Evolutionary conservation across 108 stramenopile genomes (phyloP).

Genomic region (Parmales sp.): DNA sequence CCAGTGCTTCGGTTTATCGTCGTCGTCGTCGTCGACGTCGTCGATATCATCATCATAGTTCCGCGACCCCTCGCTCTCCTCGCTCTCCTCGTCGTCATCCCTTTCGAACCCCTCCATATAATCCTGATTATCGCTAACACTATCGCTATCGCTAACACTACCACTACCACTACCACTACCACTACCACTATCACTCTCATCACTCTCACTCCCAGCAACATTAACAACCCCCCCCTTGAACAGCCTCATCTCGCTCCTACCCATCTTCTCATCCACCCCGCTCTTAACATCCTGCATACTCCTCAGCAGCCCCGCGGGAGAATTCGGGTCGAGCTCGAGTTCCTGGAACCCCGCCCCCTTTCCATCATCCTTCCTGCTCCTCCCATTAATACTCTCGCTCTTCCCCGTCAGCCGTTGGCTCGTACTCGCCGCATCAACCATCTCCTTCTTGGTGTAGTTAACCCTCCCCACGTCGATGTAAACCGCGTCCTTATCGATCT

Average conservation of each 20-base stretch:
- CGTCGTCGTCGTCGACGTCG: constrained; percentile 10
- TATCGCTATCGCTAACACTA: no score
- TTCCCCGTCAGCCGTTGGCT: no score
- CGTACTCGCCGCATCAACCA: constrained; percentile 37
- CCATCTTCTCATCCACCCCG: constrained; percentile 78
- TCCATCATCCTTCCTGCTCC: constrained; percentile 35
- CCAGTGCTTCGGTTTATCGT: constrained; percentile 26
- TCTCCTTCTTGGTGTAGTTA: constrained; percentile 75
- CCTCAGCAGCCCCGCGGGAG: constrained; percentile 61
- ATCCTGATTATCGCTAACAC: constrained; percentile 9
- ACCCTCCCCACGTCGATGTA: constrained; percentile 89
- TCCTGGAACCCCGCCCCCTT: constrained; percentile 18
- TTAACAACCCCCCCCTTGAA: constrained; percentile 68
- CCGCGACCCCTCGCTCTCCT: constrained; percentile 19
- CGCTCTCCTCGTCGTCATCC: constrained; percentile 28
- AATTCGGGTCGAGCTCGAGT: constrained; percentile 30
- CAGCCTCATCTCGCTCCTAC: constrained; percentile 55
- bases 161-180: not conserved
- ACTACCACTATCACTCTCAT: constrained; percentile 2
- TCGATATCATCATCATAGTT: constrained; percentile 27
- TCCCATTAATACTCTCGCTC: not conserved
- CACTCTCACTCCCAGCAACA: constrained; percentile 27
- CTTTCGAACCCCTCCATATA: constrained; percentile 20
- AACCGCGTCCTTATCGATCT: constrained; percentile 88
- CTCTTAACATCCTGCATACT: constrained; percentile 75